Percentiles rank a stretch among this genome's conserved stretches.
Evolutionary conservation across 2,329 filamentous ascomycete species (phyloP).

Genomic region (Xylaria sp.): DNA sequence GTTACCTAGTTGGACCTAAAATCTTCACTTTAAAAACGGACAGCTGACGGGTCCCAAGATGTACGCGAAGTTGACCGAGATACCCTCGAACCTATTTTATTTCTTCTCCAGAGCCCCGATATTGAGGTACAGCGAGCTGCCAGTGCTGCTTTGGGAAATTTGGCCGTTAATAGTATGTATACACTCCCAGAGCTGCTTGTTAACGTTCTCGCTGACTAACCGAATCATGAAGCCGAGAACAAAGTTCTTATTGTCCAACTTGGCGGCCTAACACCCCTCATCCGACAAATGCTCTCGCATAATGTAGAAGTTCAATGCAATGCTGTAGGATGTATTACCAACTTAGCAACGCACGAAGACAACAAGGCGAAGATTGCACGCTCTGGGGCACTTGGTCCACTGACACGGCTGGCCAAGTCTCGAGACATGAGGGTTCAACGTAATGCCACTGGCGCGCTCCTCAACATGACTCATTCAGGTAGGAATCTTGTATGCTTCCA

Average conservation of each 20-base stretch:
- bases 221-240: slow-evolving; percentile 78
- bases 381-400: slow-evolving; percentile 88
- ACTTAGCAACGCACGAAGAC: slow-evolving; percentile 96
- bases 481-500: slow-evolving; percentile 50
- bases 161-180: slow-evolving; percentile 93
- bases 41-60: slow-evolving; percentile 67
- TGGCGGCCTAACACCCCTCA: slow-evolving; percentile 88
- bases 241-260: slow-evolving; percentile 96
- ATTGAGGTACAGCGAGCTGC: slow-evolving; percentile 97
- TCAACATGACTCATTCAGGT: slow-evolving; percentile 99
- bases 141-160: slow-evolving; percentile 93
- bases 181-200: not conserved
- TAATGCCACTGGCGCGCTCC: slow-evolving; percentile 92
- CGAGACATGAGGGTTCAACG: slow-evolving; percentile 98
- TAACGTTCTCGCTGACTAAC: slow-evolving; percentile 38
- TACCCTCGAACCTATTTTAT: slow-evolving; percentile 94
- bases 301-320: slow-evolving; percentile 99
- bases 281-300: slow-evolving; percentile 96
- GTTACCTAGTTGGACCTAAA: not conserved
- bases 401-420: slow-evolving; percentile 93
- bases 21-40: not conserved
- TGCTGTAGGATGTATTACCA: slow-evolving; percentile 98
- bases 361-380: slow-evolving; percentile 99
- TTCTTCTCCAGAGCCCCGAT: slow-evolving; percentile 91
- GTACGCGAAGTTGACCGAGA: slow-evolving; percentile 94